Base-by-base conservation (phyloP, 75 land plant species). In the Selaginella tamariscina region DNA sequence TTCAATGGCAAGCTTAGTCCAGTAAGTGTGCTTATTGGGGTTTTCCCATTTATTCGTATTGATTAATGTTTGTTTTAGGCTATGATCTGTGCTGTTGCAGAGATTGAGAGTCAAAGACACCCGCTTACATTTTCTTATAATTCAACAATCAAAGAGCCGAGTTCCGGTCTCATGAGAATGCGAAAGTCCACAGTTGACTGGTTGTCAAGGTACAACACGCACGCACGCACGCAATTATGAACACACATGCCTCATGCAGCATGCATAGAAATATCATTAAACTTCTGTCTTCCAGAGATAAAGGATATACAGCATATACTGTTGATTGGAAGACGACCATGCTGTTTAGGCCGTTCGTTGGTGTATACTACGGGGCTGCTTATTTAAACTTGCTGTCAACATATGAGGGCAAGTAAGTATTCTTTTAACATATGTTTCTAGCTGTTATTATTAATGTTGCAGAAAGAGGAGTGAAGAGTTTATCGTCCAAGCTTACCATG, bases 381-480 rank as follows among this genome's bases (percentile, higher is more conserved):
- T 59, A 59, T n/a, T 59, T 59, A n/a, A 27, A n/a, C 8, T 59
- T 8, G 62, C 62, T 59, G 8, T 59, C 62, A 23, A 8, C 62
- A 9, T 59, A 27, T n/a, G 62, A 59, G 21, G 26, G 62, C 23
- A 59, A 59, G 62, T 59, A 59, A 8, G 62, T 59, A 15, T 39
- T 5, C 49, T 5, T 39, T 5, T 39, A 39, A 15, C 15, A 5
- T 39, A 5, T 39, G 5, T 15, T 5, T 5, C 49, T 39, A 5
- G 15, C 49, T 39, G 5, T 39, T 39, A 5, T 39, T 39, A 15
- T 5, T 15, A 39, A 5, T 39, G 5, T 39, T 65, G 74, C 24
- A 93, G 98, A 76, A 86, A 81, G 76, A 86, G 88, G 76, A 82
- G 56, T 56, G 95, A 89, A 64, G 98, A 93, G 64, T 93, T 83